Percentiles rank a stretch among this genome's conserved stretches.
phyloP scores from a whole-genome alignment of 2,329 filamentous ascomycete genomes.

The Periconia digitata region DNA sequence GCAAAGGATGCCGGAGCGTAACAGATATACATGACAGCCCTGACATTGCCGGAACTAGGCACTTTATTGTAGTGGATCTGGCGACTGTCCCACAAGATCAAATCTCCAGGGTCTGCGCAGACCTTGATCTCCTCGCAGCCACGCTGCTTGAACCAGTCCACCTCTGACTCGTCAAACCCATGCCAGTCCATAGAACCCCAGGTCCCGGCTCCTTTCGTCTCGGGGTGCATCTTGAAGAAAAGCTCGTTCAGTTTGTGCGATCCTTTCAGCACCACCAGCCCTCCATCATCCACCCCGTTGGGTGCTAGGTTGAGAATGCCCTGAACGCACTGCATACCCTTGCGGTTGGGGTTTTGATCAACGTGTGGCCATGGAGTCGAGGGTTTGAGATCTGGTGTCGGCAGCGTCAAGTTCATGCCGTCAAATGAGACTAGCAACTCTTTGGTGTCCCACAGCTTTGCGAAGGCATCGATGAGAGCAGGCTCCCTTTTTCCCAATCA shows the following conservation, averaged over 20 bases:
- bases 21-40: conserved; percentile 25
- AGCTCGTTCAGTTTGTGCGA: conserved; percentile 46
- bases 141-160: conserved; percentile 46
- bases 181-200: conserved; percentile 45
- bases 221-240: conserved; percentile 40
- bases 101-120: conserved; percentile 43
- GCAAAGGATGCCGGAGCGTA: conserved; percentile 22
- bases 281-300: conserved; percentile 51
- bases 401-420: conserved; percentile 44
- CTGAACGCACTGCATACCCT: conserved; percentile 48
- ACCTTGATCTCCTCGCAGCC: conserved; percentile 47
- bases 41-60: conserved; percentile 16
- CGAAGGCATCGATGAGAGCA: conserved; percentile 40
- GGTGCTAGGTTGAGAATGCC: conserved; percentile 50
- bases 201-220: neutral
- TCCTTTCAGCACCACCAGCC: conserved; percentile 50
- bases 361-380: conserved; percentile 44
- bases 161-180: conserved; percentile 46
- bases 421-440: conserved; percentile 45
- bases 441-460: conserved; percentile 39
- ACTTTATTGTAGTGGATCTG: conserved; percentile 47
- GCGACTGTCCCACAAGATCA: conserved; percentile 49
- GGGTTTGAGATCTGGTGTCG: conserved; percentile 32
- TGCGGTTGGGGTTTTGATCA: conserved; percentile 47
- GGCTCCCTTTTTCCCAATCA: conserved; percentile 40